Evolutionary conservation across 176 grass and related monocot genomes (phyloP).

Genomic region (Hordeum vulgare): MorexV3_pseudomolecules_assembly NC_058522.1:587263101-587263600

Average conservation of each 20-base stretch:
- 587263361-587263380: too few species aligned
- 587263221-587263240: slow-evolving; percentile 33
- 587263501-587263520: neutral
- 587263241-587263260: slow-evolving; percentile 30
- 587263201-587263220: slow-evolving; percentile 35
- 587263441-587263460: too few species aligned
- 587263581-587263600: slow-evolving; percentile 17
- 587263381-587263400: too few species aligned
- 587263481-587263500: too few species aligned
- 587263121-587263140: slow-evolving; percentile 32
- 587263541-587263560: slow-evolving; percentile 33
- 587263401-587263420: too few species aligned
- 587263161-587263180: slow-evolving; percentile 29
- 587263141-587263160: slow-evolving; percentile 23
- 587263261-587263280: slow-evolving; percentile 37
- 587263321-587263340: too few species aligned
- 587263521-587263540: neutral
- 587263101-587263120: slow-evolving; percentile 28
- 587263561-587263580: slow-evolving; percentile 36
- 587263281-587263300: slow-evolving; percentile 3
- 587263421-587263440: too few species aligned
- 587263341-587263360: too few species aligned
- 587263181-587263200: slow-evolving; percentile 29
- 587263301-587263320: too few species aligned
- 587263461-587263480: too few species aligned